Evolutionary conservation across 2,329 filamentous ascomycete species (phyloP), one percentile per base, ranked within the genome.

Genomic region (Penicillium brevicompactum): DNA sequence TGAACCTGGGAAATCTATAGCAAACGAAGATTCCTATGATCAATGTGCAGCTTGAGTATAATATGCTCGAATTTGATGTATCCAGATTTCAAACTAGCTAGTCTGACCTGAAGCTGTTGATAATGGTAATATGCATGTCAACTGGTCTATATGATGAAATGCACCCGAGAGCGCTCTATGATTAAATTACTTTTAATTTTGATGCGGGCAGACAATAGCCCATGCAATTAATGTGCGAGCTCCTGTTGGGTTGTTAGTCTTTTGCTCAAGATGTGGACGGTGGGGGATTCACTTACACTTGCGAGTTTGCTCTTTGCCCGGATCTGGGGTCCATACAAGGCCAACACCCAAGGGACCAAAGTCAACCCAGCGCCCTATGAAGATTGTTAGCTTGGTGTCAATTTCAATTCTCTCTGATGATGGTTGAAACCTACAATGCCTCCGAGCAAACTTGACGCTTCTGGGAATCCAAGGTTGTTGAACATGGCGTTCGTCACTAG

Each of bases 291-390:
- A 67, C 78, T 75, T 71, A 82, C 84, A 69, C 80, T 82, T 4
- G 91, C 91, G 74, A 96, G 89, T 63, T 85, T 88, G 69, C 90
- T 94, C 69, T 87, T 83, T 10, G 83, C 82, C 27, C 92, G 80
- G 59, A 97, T 96, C 60, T 69, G 83, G 32, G 88, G 85, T 0
- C 92, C 93, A 62, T 85, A 94, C 31, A 94, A 84, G 0, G 92
- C 83, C 49, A 97, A 72, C 0, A 92, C 86, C 90, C 91, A 97
- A 0, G 92, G 93, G n/a, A 96, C 91, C 2, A 89, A 70, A 0
- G 90, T 92, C 58, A 97, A 72, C 2, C 82, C 53, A 2, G 79
- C 77, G 2, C 81, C 83, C 70, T 76, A 24, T 21, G 50, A 30
- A 3, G 27, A 13, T 3, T 16, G 14, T 67, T 49, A 64, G 60